These are phyloP conservation scores for Cenchrus americanus DNA, from an alignment of 176 grass and related monocot genomes.

Conservation along the genomic window DNA sequence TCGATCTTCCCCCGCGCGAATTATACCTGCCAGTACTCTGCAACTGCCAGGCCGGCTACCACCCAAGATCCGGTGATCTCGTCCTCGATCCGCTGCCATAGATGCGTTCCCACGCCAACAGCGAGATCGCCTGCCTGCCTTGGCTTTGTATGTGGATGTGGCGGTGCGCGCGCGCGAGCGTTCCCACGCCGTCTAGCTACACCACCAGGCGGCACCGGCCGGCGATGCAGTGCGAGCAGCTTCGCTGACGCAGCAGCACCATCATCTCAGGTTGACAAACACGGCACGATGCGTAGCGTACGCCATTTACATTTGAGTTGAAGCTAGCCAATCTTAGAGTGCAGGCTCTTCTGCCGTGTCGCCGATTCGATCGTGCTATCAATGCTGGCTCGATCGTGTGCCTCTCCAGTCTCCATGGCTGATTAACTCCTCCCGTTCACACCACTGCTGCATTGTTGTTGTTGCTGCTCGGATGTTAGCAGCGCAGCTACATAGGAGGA, in stretches of 20 bases:
- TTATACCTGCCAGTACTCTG: too few relatives aligned
- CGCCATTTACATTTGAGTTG: neutral
- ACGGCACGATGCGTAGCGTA: neutral
- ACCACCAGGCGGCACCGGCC: neutral
- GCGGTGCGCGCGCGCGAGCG: neutral
- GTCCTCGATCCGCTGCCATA: too few relatives aligned
- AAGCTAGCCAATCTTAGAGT: too few relatives aligned
- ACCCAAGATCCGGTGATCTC: too few relatives aligned
- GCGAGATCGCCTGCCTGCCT: too few relatives aligned
- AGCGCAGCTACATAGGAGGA: neutral
- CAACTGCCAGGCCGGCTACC: too few relatives aligned
- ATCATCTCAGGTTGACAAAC: neutral
- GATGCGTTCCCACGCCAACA: too few relatives aligned
- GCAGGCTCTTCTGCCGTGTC: neutral
- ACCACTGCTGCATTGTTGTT: neutral
- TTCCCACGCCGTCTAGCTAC: neutral
- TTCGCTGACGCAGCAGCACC: neutral
- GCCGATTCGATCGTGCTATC: neutral
- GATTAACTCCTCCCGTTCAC: constrained; percentile 8
- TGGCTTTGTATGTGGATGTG: too few relatives aligned
- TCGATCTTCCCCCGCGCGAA: too few relatives aligned
- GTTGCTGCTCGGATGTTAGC: neutral
- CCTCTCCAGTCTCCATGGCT: neutral
- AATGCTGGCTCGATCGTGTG: neutral
- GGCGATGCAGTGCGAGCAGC: neutral